These are phyloP conservation scores for Polytrichum formosum DNA, from an alignment of 225 moss, liverwort and hornwort genomes.

Conservation along the genomic window DNA sequence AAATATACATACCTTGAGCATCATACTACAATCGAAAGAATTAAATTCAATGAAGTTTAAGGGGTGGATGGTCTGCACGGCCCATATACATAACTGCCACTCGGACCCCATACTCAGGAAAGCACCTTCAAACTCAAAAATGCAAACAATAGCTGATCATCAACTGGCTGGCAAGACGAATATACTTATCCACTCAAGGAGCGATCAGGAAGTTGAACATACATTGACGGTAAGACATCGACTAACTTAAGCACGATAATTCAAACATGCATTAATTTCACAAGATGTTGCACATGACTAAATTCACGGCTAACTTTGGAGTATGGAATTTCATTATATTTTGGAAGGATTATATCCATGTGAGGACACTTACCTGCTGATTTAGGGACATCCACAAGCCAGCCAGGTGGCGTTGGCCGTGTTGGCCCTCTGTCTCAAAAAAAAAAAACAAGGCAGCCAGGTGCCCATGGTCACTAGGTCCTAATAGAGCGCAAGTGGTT, in stretches of 20 bases:
- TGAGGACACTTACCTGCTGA: neutral
- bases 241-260: too few species aligned
- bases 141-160: neutral
- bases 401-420: too few species aligned
- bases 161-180: neutral
- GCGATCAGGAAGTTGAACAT: too few species aligned
- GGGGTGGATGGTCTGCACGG: neutral
- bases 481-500: neutral
- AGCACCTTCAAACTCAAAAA: neutral
- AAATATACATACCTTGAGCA: constrained; percentile 1
- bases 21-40: neutral
- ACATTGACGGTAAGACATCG: too few species aligned
- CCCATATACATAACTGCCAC: neutral
- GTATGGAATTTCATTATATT: too few species aligned
- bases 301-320: too few species aligned
- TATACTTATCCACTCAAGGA: neutral
- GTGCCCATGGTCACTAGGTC: neutral
- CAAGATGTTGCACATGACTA: too few species aligned
- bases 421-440: too few species aligned
- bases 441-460: neutral
- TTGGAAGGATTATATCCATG: too few species aligned
- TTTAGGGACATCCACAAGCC: neutral
- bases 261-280: too few species aligned
- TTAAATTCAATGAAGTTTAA: neutral
- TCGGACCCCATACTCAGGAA: neutral